Evolutionary conservation across 140 eudicot species (phyloP), one percentile per base, ranked within the genome.

Genomic region (Anethum foeniculum): DNA sequence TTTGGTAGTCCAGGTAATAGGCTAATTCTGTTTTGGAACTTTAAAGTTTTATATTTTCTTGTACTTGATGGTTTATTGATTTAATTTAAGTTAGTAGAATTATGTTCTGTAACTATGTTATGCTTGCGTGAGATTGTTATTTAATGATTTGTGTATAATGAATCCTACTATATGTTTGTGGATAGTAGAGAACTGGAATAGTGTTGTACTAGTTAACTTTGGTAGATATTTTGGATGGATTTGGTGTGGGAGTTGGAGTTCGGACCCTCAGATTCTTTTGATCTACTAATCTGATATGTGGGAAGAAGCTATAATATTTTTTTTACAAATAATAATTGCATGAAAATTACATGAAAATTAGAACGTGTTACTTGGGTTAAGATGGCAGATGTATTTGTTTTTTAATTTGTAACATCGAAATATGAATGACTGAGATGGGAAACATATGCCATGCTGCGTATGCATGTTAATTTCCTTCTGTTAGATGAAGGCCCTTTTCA

Each of bases 1-100:
- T 85, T 81, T 82, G 85, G 82, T 81, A 69, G 80, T 75, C 88
- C 86, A 85, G 98, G 98, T 96, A 79, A 41, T 60, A 23, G 43
- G 85, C 64, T 25, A 34, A 27, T 43, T 38, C 21, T 74, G 47
- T 30, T 74, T 48, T 47, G 30, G 10, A 32, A 18, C 7, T 46
- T 75, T 23, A 4, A 9, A 75, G 28, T 13, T 47, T 10, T 28
- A 13, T 3, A 3, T 21, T n/a, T 39, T 9, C 30, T 72, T 74
- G 49, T 30, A 1, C 15, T 54, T 89, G 19, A 83, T 77, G 6
- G 27, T 18, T 23, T 19, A 4, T 14, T 9, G 39, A 32, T 78
- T 75, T 67, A 71, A 54, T 69, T 10, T 62, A 58, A 14, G 73
- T 54, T 78, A 12, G 52, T 36, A 38, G n/a, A 54, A 32, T 21